phyloP scores from a whole-genome alignment of 2,329 filamentous ascomycete genomes.

The Botrytis hyacinthi region DNA sequence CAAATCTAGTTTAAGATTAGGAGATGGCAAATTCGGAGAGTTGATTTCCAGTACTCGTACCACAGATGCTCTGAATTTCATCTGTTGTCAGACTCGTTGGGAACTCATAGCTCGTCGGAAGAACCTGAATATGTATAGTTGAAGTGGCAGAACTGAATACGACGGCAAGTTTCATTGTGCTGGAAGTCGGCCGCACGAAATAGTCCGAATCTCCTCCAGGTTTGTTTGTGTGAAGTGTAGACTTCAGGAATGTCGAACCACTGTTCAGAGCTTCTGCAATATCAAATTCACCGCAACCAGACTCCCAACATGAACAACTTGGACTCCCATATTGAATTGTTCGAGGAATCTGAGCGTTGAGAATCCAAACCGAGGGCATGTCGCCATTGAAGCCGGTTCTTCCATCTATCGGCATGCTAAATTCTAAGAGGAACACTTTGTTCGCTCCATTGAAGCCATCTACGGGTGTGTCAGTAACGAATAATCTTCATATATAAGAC shows the following conservation, averaged over 20 bases:
- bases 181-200: constrained; percentile 62
- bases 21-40: constrained; percentile 10
- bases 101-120: constrained; percentile 24
- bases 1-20: neutral
- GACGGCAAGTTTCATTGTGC: constrained; percentile 62
- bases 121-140: constrained; percentile 53
- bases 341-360: constrained; percentile 71
- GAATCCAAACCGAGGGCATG: constrained; percentile 73
- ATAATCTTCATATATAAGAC: neutral
- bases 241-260: constrained; percentile 66
- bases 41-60: neutral
- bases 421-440: constrained; percentile 73
- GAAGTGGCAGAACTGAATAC: constrained; percentile 55
- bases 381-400: constrained; percentile 53
- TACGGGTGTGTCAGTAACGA: constrained; percentile 37
- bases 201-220: constrained; percentile 68
- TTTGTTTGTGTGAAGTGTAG: constrained; percentile 64
- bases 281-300: constrained; percentile 72
- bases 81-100: constrained; percentile 12
- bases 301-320: constrained; percentile 70
- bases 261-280: constrained; percentile 67
- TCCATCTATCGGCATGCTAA: constrained; percentile 66
- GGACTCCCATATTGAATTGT: constrained; percentile 63
- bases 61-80: constrained; percentile 8
- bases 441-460: constrained; percentile 69